phyloP scores from a whole-genome alignment of 352 stramenopile genomes.

The Phytophthora tubulina region DNA sequence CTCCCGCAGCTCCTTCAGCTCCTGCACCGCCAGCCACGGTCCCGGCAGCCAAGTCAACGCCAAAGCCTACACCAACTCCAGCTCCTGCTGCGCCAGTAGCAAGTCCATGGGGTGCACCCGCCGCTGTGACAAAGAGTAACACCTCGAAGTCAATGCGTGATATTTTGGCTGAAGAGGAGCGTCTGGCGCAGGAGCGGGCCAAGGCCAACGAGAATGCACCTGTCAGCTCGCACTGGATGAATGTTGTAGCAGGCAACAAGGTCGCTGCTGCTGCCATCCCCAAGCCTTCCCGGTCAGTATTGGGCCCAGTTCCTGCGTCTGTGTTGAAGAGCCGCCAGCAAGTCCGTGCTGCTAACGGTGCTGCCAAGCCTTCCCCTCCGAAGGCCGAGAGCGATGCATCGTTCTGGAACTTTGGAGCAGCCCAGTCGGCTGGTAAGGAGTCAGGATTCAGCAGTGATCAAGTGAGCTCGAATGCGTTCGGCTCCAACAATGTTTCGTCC shows the following conservation, averaged over 20 bases:
- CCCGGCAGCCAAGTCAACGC: slow-evolving; percentile 1
- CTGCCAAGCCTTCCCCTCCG: slow-evolving; percentile 40
- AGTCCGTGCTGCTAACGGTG: slow-evolving; percentile 53
- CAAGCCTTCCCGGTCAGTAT: slow-evolving; percentile 59
- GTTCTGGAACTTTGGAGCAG: slow-evolving; percentile 89
- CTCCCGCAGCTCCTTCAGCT: slow-evolving; percentile 8
- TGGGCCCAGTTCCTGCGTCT: slow-evolving; percentile 80
- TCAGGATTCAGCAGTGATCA: slow-evolving; percentile 18
- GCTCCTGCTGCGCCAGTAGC: slow-evolving; percentile 32
- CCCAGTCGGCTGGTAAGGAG: slow-evolving; percentile 37
- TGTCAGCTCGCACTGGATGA: slow-evolving; percentile 84
- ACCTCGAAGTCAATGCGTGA: slow-evolving; percentile 77
- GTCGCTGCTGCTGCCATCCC: slow-evolving; percentile 53
- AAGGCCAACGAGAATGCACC: slow-evolving; percentile 54
- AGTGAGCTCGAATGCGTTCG: slow-evolving; percentile 57
- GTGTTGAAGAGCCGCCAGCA: slow-evolving; percentile 85
- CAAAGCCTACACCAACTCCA: slow-evolving; percentile 28
- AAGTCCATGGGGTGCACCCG: slow-evolving; percentile 64
- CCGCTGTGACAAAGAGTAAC: slow-evolving; percentile 33
- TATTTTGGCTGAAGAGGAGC: slow-evolving; percentile 86
- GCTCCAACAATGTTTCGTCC: slow-evolving; percentile 55
- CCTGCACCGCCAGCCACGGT: neutral
- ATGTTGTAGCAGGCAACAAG: slow-evolving; percentile 80
- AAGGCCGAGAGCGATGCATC: slow-evolving; percentile 75
- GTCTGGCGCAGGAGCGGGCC: slow-evolving; percentile 71